A percentile compares a stretch with the other conserved stretches of the same genome.
Evolutionary conservation across 768 basidiomycete genomes (phyloP).

Genomic region (Hemileccinum rubropunctum): DNA sequence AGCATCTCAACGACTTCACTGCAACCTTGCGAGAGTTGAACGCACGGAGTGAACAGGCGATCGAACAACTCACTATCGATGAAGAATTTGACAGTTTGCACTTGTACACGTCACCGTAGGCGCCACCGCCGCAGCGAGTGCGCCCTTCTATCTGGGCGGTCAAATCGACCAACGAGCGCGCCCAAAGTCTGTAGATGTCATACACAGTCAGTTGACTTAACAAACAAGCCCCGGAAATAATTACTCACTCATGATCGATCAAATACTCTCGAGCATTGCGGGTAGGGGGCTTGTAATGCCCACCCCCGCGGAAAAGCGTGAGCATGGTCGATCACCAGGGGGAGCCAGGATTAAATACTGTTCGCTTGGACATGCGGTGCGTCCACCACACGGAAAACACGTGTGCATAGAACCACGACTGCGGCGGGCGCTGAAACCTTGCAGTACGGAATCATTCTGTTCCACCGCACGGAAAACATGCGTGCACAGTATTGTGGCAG

Average conservation of each 20-base stretch:
- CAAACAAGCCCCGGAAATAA: background rate
- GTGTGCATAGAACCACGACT: too few relatives aligned
- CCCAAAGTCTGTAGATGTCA: background rate
- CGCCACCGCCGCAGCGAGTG: background rate
- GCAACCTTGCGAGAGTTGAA: too few relatives aligned
- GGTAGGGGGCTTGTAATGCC: background rate
- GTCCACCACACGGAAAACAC: background rate
- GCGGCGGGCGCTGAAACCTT: too few relatives aligned
- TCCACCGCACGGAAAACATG: too few relatives aligned
- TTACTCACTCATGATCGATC: background rate
- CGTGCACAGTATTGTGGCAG: too few relatives aligned
- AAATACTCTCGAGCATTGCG: background rate
- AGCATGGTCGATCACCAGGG: background rate
- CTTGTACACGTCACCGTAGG: conserved; percentile 1
- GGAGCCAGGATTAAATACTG: background rate
- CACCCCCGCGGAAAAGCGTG: background rate
- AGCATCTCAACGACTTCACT: background rate
- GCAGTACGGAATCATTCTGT: too few relatives aligned
- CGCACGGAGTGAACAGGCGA: background rate
- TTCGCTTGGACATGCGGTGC: background rate
- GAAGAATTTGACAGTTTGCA: background rate
- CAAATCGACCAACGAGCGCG: background rate
- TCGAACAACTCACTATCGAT: background rate
- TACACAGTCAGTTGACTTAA: too few relatives aligned
- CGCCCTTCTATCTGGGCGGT: background rate